Conservation (phyloP, 2,329 filamentous ascomycete species). For the Ophiobolus disseminans region DNA sequence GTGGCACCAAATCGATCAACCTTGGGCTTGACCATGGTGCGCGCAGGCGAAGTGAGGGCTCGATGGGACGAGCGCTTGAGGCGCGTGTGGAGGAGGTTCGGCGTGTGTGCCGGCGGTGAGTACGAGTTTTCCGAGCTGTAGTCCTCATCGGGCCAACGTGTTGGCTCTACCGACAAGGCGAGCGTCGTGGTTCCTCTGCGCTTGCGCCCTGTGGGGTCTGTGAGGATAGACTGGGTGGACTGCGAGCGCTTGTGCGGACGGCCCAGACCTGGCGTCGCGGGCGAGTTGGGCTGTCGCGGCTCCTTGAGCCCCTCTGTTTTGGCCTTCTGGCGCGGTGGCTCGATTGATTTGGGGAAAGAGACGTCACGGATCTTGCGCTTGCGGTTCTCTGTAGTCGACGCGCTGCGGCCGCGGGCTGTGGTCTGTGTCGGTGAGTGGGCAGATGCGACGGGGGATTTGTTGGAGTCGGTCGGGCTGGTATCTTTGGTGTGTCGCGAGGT, state of each 20-base stretch:
- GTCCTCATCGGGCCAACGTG: constrained; percentile 43
- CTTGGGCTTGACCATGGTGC: constrained; percentile 76
- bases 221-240: constrained; percentile 45
- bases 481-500: constrained; percentile 45
- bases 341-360: constrained; percentile 41
- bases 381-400: constrained; percentile 47
- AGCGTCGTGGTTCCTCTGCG: constrained; percentile 43
- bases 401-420: constrained; percentile 44
- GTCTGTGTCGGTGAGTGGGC: constrained; percentile 36
- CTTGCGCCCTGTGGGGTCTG: constrained; percentile 40
- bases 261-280: constrained; percentile 41
- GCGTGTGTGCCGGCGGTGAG: constrained; percentile 41
- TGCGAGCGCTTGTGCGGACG: constrained; percentile 49
- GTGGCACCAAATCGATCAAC: constrained; percentile 94
- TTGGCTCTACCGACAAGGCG: constrained; percentile 38
- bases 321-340: constrained; percentile 50
- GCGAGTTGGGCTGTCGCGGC: constrained; percentile 43
- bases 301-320: constrained; percentile 47
- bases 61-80: constrained; percentile 67
- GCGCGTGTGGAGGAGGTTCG: constrained; percentile 57
- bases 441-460: constrained; percentile 34
- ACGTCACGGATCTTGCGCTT: constrained; percentile 52
- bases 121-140: constrained; percentile 48
- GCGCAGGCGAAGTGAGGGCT: constrained; percentile 59
- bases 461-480: constrained; percentile 40